These are phyloP conservation scores for Candida awuae DNA, from an alignment of 805 yeast genomes.

Conservation along the genomic window DNA sequence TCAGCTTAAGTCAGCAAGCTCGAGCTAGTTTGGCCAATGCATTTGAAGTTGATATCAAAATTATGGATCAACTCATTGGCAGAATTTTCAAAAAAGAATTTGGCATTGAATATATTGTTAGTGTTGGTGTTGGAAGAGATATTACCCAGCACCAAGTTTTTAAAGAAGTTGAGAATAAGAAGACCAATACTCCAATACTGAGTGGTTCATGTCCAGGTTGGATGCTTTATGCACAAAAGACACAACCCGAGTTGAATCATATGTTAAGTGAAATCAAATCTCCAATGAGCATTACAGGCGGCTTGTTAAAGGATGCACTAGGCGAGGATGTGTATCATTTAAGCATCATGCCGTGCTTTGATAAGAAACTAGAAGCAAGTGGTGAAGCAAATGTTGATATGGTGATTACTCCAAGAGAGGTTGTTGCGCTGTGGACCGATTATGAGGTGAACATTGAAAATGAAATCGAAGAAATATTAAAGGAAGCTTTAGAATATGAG, in stretches of 20 bases:
- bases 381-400: constrained; percentile 78
- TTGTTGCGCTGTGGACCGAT: constrained; percentile 47
- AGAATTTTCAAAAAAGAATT: constrained; percentile 50
- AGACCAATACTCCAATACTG: constrained; percentile 33
- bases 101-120: constrained; percentile 70
- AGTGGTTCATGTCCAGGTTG: constrained; percentile 92
- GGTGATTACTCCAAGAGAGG: constrained; percentile 85
- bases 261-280: constrained; percentile 68
- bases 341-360: constrained; percentile 94
- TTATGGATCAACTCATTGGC: constrained; percentile 54
- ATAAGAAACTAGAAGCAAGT: constrained; percentile 91
- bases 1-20: constrained; percentile 79
- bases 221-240: constrained; percentile 92
- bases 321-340: constrained; percentile 58
- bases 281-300: constrained; percentile 91
- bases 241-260: constrained; percentile 79
- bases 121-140: constrained; percentile 75
- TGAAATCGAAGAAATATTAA: constrained; percentile 15
- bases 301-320: constrained; percentile 50
- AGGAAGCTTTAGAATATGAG: too few relatives aligned
- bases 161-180: constrained; percentile 27
- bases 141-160: constrained; percentile 48
- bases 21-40: constrained; percentile 77
- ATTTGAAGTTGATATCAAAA: constrained; percentile 40
- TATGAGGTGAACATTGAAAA: constrained; percentile 33